phyloP scores from a whole-genome alignment of 805 yeast genomes.

The Torulaspora franciscae region DNA sequence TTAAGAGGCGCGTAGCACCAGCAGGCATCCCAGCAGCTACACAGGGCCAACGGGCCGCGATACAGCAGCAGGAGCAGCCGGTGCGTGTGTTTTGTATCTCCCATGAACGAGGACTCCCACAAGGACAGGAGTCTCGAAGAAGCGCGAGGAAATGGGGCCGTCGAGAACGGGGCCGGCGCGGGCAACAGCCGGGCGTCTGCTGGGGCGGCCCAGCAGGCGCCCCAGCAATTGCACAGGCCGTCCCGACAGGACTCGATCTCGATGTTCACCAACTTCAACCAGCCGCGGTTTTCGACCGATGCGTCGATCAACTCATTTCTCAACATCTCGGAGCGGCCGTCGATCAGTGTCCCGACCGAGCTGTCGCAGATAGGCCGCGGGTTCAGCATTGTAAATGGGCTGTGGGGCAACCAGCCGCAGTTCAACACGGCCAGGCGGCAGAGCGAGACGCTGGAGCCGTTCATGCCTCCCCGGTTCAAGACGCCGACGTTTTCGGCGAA shows the following conservation, averaged over 20 bases:
- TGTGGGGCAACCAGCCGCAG: slow-evolving; percentile 24
- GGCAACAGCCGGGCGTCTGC: not conserved
- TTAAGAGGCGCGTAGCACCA: too few relatives aligned
- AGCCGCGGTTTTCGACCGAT: slow-evolving; percentile 28
- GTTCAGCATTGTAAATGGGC: slow-evolving; percentile 31
- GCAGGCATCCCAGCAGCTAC: not conserved
- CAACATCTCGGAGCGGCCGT: slow-evolving; percentile 23
- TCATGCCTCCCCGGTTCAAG: slow-evolving; percentile 37
- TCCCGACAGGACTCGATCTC: slow-evolving; percentile 26
- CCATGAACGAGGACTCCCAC: slow-evolving; percentile 5
- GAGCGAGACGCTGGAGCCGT: slow-evolving; percentile 49
- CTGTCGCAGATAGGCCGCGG: slow-evolving; percentile 29
- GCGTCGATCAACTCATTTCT: slow-evolving; percentile 26
- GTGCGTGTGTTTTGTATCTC: not conserved
- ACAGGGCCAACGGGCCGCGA: not conserved
- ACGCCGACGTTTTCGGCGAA: slow-evolving; percentile 19
- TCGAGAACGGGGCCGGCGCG: not conserved
- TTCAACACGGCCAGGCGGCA: slow-evolving; percentile 37
- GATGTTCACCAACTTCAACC: slow-evolving; percentile 22
- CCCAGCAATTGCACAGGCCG: not conserved
- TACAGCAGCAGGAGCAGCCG: not conserved
- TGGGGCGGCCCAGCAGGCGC: slow-evolving; percentile 5
- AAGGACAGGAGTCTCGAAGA: slow-evolving; percentile 1
- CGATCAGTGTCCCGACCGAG: slow-evolving; percentile 15
- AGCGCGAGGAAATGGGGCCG: not conserved